Conservation (phyloP, 352 stramenopile species). For the Phytophthora syringae region DNA sequence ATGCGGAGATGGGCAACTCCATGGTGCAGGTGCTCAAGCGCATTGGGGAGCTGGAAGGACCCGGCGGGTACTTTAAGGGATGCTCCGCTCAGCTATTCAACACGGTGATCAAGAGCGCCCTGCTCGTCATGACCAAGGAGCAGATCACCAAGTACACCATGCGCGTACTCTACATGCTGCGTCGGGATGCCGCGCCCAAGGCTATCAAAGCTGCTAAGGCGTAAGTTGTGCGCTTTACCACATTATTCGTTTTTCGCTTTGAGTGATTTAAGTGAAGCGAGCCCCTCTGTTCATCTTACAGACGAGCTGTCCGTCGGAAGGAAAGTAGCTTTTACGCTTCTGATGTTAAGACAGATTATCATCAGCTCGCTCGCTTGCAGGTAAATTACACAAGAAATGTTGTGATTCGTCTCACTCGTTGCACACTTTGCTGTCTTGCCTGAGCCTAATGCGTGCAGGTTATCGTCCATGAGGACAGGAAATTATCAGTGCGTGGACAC, state of each 20-base stretch:
- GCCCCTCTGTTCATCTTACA: neutral
- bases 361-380: too few species aligned
- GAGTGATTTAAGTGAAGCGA: neutral
- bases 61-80: slow-evolving; percentile 72
- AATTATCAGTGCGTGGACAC: too few species aligned
- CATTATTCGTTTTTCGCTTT: slow-evolving; percentile 4
- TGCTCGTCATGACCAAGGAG: slow-evolving; percentile 88
- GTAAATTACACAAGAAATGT: too few species aligned
- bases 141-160: slow-evolving; percentile 83
- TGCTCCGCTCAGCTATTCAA: slow-evolving; percentile 85
- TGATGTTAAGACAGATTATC: too few species aligned
- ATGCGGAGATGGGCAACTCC: slow-evolving; percentile 55
- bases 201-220: slow-evolving; percentile 38
- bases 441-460: too few species aligned
- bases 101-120: slow-evolving; percentile 83
- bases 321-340: too few species aligned
- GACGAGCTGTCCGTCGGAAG: too few species aligned
- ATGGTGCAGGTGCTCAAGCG: slow-evolving; percentile 75
- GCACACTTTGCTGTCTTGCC: too few species aligned
- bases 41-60: slow-evolving; percentile 70
- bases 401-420: too few species aligned
- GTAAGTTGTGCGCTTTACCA: slow-evolving; percentile 14
- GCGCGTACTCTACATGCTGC: slow-evolving; percentile 71
- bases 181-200: slow-evolving; percentile 39
- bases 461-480: too few species aligned